phyloP scores from a whole-genome alignment of 495 filamentous ascomycete genomes.

The Pyronema omphalodes region DNA sequence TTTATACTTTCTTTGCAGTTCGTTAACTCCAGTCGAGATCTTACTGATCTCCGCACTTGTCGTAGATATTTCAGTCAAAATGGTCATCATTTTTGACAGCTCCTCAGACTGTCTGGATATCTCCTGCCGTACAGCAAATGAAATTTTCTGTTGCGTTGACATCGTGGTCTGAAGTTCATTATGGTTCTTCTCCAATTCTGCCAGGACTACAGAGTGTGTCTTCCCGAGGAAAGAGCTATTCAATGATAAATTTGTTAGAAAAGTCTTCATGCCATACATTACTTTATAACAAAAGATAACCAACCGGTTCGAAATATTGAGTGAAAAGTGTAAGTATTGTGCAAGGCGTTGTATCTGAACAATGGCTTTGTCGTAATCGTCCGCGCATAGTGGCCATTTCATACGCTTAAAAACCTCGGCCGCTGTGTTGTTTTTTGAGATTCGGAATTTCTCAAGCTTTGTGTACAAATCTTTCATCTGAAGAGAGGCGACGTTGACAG shows the following conservation, averaged over 20 bases:
- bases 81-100: too few species aligned
- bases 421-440: background rate
- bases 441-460: background rate
- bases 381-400: background rate
- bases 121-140: background rate
- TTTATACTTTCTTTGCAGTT: background rate
- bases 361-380: background rate
- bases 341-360: background rate
- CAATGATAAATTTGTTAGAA: background rate
- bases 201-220: background rate
- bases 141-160: background rate
- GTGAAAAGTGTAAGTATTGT: background rate
- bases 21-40: background rate
- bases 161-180: background rate
- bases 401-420: background rate
- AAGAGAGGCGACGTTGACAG: too few species aligned
- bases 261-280: background rate
- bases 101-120: too few species aligned
- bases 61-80: too few species aligned
- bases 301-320: background rate
- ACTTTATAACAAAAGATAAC: background rate
- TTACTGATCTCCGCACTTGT: background rate
- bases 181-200: background rate
- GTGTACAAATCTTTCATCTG: background rate
- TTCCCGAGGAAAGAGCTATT: background rate